Conservation (phyloP, 169 alveolate species). For the Eimeria sp. region DNA sequence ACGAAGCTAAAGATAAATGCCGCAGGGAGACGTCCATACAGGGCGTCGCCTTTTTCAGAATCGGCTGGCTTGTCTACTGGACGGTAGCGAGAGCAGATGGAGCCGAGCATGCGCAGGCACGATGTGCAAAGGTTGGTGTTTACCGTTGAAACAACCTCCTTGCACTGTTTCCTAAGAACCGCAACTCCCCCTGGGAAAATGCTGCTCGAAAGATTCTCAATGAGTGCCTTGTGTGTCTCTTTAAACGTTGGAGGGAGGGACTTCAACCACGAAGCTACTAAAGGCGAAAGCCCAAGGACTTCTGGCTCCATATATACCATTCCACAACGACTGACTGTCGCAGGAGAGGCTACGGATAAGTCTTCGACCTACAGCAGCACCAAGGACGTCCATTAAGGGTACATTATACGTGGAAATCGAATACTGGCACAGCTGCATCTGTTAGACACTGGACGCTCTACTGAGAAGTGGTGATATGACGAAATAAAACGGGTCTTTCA, state of each 20-base stretch:
- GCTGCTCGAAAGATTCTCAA: conserved; percentile 85
- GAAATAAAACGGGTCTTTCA: neutral
- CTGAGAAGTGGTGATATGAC: neutral
- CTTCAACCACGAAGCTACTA: conserved; percentile 94
- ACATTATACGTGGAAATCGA: neutral
- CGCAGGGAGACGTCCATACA: conserved; percentile 46
- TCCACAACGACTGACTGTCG: conserved; percentile 98
- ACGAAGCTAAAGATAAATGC: conserved; percentile 58
- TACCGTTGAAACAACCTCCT: conserved; percentile 89
- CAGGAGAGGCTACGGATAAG: conserved; percentile 97
- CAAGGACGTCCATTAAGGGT: neutral
- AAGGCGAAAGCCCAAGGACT: conserved; percentile 95
- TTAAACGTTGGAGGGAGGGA: conserved; percentile 89
- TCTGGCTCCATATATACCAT: conserved; percentile 98
- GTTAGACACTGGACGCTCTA: neutral
- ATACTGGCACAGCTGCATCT: neutral
- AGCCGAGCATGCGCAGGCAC: conserved; percentile 90
- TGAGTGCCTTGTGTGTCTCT: conserved; percentile 68
- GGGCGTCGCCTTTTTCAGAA: conserved; percentile 18
- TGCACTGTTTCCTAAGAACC: conserved; percentile 89
- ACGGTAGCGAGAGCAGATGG: conserved; percentile 90
- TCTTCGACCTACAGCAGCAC: conserved; percentile 91
- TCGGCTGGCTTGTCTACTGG: conserved; percentile 88
- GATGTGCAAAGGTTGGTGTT: conserved; percentile 90
- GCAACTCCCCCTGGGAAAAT: conserved; percentile 88